phyloP scores from a whole-genome alignment of 1,284 basidiomycete species.

The Tilletia walkeri region DNA sequence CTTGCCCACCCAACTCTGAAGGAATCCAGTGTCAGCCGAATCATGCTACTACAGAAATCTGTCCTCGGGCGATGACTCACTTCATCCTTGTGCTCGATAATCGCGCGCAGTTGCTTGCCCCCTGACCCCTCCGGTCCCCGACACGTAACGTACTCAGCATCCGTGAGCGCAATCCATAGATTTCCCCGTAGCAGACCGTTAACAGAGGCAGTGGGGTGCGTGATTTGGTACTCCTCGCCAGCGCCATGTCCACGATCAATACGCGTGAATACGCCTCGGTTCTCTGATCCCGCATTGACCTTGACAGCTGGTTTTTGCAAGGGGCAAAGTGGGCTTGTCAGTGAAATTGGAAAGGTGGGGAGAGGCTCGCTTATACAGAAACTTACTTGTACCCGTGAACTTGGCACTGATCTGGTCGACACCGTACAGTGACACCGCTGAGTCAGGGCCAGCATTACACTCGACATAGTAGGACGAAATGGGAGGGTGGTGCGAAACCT shows the following conservation, averaged over 20 bases:
- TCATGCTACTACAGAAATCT: background rate
- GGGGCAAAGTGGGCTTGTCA: background rate
- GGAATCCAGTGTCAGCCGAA: background rate
- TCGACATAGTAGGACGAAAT: conserved; percentile 71
- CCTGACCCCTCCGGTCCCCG: conserved; percentile 57
- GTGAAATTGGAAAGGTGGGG: too few relatives aligned
- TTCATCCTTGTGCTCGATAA: conserved; percentile 95
- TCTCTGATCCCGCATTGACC: conserved; percentile 65
- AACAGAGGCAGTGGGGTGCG: conserved; percentile 83
- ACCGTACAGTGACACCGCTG: conserved; percentile 37
- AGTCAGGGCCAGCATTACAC: conserved; percentile 34
- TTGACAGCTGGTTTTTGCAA: conserved; percentile 22
- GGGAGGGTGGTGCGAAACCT: conserved; percentile 90
- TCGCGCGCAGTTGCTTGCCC: conserved; percentile 66
- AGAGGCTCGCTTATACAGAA: too few relatives aligned
- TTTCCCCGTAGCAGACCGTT: conserved; percentile 86
- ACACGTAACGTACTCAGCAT: conserved; percentile 77
- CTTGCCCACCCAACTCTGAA: conserved; percentile 79
- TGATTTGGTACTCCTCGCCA: conserved; percentile 64
- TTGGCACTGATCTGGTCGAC: conserved; percentile 85
- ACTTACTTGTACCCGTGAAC: conserved; percentile 45
- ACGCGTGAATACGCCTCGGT: conserved; percentile 71
- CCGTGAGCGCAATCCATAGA: conserved; percentile 83
- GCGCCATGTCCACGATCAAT: conserved; percentile 33
- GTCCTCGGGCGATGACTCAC: conserved; percentile 6